phyloP scores from a whole-genome alignment of 2,329 filamentous ascomycete species.

The Xylaria arbuscula region DNA sequence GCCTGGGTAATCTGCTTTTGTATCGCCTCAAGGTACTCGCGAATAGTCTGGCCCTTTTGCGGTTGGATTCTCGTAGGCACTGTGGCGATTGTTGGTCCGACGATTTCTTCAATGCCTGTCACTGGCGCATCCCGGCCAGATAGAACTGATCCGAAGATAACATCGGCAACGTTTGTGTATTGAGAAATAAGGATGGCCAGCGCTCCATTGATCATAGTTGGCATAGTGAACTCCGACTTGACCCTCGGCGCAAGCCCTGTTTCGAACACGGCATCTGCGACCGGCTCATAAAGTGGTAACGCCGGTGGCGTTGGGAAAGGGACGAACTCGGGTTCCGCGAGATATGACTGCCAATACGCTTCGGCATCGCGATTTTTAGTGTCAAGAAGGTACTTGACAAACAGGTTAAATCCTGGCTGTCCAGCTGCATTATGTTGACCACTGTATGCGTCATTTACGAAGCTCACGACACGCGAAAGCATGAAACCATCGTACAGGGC shows the following conservation, averaged over 20 bases:
- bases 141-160: constrained; percentile 7
- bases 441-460: constrained; percentile 1
- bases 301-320: constrained; percentile 6
- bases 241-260: background rate
- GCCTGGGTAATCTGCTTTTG: background rate
- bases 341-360: constrained; percentile 4
- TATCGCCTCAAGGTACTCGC: background rate
- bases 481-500: background rate
- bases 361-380: background rate
- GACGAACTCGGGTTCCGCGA: constrained; percentile 3
- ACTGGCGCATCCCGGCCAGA: constrained; percentile 4
- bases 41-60: constrained; percentile 1
- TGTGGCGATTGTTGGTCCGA: constrained; percentile 4
- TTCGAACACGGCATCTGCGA: constrained; percentile 5
- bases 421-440: background rate
- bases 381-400: constrained; percentile 1
- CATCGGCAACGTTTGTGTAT: constrained; percentile 5
- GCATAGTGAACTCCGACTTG: background rate
- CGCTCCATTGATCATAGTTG: constrained; percentile 7
- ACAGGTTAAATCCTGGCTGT: constrained; percentile 1
- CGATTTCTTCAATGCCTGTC: background rate
- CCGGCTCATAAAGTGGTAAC: constrained; percentile 1
- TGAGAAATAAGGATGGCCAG: constrained; percentile 4
- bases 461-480: constrained; percentile 4
- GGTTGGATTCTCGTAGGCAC: constrained; percentile 2